These are phyloP conservation scores for Trypanosoma caninum DNA, from an alignment of 208 protist species.

Conservation along the genomic window DNA sequence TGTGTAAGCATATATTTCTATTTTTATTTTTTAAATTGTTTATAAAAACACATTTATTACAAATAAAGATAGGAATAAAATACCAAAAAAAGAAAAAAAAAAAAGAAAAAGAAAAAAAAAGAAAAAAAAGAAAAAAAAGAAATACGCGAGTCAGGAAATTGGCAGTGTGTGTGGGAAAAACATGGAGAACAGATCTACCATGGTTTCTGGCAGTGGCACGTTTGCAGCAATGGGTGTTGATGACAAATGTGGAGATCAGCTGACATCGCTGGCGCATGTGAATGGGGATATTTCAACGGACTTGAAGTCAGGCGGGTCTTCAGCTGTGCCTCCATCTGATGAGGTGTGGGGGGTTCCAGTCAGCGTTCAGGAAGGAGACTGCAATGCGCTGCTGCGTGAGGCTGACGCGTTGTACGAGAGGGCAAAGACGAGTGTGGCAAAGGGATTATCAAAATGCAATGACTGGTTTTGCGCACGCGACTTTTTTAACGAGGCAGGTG, in stretches of 20 bases:
- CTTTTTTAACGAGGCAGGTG: constrained; percentile 62
- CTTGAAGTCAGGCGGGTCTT: no score
- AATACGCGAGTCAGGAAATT: no score
- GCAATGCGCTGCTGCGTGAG: constrained; percentile 29
- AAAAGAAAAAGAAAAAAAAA: constrained; percentile 5
- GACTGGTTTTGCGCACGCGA: constrained; percentile 67
- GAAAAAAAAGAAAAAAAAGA: not conserved
- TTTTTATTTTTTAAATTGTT: no score
- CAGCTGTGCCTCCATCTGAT: no score
- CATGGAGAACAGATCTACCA: not conserved
- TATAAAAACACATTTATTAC: no score
- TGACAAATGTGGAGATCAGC: no score
- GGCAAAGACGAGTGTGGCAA: constrained; percentile 43
- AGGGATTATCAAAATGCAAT: constrained; percentile 49
- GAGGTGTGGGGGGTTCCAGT: no score
- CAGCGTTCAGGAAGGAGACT: no score
- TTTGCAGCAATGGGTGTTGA: not conserved
- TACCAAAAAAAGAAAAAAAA: not conserved
- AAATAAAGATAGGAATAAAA: not conserved
- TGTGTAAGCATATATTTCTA: no score
- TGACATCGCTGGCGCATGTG: no score
- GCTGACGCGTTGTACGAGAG: constrained; percentile 27
- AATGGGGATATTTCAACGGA: no score
- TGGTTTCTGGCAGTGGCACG: not conserved
- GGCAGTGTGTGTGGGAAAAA: not conserved